Evolutionary conservation across 164 flowering plant genomes (phyloP), one percentile per base, ranked within the genome.

Genomic region (Macadamia integrifolia): DNA sequence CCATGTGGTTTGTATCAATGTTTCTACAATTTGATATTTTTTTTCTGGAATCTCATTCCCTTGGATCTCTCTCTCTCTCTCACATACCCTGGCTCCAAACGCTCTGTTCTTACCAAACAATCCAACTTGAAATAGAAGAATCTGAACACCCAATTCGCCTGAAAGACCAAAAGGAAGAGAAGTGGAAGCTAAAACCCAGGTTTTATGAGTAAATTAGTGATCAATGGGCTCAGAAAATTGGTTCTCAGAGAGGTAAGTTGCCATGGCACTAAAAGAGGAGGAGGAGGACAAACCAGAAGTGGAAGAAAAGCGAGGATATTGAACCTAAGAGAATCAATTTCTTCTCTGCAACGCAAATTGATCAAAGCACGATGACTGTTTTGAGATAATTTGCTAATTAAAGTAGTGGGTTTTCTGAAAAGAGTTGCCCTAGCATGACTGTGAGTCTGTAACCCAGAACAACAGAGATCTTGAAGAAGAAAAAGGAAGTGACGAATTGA

Each of bases 121-220:
- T 23, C 23, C 23, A 23, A 23, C 23, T 23, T 23, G 23, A 23
- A 23, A 23, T 70, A 44, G 74, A 77, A 29, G 67, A 66, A 44
- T 55, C 67, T 65, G 64, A 73, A 35, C 31, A 23, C 49, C 61
- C 67, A 50, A 50, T 60, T 60, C 10, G 60, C 66, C 43, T 56
- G 40, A 29, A 74, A 69, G 57, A 30, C 52, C 4, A 61, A 58
- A n/a, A 85, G 76, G 81, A 81, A 76, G 79, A 87, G 23, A 23
- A 80, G 80, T 77, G 83, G 61, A 91, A 91, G 76, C 89, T 78
- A 53, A 85, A 79, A 73, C 98, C 98, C 35, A 85, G 91, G 70
- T 91, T 93, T 69, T 67, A 77, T 29, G 86, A 93, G 1, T 86
- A 86, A 78, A 71, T 89, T 67, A 81, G 69, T 0, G 82, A 83